Percentiles rank a stretch among this genome's conserved stretches.
phyloP scores from a whole-genome alignment of 2,329 filamentous ascomycete species.

The Paraconiothyrium brasiliense region DNA sequence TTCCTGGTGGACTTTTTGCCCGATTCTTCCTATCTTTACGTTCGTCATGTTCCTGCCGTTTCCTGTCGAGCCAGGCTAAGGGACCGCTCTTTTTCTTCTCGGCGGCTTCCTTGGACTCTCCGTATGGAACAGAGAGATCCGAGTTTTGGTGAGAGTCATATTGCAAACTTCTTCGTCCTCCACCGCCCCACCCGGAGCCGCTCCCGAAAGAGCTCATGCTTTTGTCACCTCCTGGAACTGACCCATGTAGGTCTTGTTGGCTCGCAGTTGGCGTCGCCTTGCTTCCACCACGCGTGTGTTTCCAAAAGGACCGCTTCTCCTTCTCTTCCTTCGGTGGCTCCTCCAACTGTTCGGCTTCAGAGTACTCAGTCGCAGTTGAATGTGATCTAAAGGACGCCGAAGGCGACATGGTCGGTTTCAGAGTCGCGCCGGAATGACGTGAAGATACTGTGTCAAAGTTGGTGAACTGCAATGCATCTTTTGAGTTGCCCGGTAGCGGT shows the following conservation, averaged over 20 bases:
- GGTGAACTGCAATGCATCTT: constrained; percentile 34
- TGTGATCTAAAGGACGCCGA: constrained; percentile 79
- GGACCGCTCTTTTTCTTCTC: constrained; percentile 67
- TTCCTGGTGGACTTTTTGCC: constrained; percentile 61
- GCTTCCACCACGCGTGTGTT: constrained; percentile 58
- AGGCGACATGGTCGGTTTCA: constrained; percentile 76
- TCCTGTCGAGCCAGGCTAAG: constrained; percentile 72
- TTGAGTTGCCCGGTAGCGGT: constrained; percentile 36
- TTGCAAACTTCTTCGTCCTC: constrained; percentile 44
- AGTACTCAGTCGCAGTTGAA: constrained; percentile 76
- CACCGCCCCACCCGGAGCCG: constrained; percentile 39
- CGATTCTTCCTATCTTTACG: constrained; percentile 63
- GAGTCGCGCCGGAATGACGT: constrained; percentile 58
- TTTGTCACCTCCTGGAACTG: constrained; percentile 48
- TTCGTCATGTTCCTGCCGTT: constrained; percentile 68
- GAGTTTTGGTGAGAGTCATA: constrained; percentile 41
- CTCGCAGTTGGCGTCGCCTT: constrained; percentile 48
- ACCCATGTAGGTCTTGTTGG: constrained; percentile 47
- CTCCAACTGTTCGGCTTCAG: constrained; percentile 78
- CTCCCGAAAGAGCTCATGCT: constrained; percentile 53
- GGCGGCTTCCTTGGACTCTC: constrained; percentile 52
- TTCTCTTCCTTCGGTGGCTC: constrained; percentile 64
- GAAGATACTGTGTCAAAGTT: constrained; percentile 51
- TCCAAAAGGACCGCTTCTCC: constrained; percentile 75
- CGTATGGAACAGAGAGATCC: constrained; percentile 44